Percentiles rank a stretch among this genome's conserved stretches.
Conservation (phyloP, 257 asterid species). For the Handroanthus guayacan region DNA sequence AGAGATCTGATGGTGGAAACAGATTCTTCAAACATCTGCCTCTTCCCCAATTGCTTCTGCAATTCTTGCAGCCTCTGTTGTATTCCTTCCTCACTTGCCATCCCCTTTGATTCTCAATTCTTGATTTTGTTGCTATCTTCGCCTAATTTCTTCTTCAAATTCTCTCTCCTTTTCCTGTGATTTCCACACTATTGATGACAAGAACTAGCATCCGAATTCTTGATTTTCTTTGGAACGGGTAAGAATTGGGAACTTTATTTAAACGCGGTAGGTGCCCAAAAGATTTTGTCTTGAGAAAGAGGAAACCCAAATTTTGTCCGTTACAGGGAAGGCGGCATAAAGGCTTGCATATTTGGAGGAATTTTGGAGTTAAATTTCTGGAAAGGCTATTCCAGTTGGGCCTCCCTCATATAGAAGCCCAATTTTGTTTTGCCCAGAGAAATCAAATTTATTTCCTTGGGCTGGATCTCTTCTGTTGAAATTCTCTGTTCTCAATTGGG, state of each 20-base stretch:
- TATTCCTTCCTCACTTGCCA: constrained; percentile 61
- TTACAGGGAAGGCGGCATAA: background rate
- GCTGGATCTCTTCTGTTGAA: no score
- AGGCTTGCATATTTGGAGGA: no score
- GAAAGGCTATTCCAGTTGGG: no score
- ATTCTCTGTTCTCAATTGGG: no score
- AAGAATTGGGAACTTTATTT: constrained; percentile 28
- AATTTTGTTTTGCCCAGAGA: no score
- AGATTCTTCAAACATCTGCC: constrained; percentile 81
- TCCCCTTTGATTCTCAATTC: constrained; percentile 23
- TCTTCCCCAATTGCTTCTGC: constrained; percentile 82
- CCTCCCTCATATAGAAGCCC: no score
- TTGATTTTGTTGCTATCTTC: background rate
- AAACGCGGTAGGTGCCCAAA: background rate
- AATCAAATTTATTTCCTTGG: no score
- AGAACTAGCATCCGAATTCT: constrained; percentile 2
- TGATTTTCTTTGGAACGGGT: constrained; percentile 6
- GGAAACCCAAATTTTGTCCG: constrained; percentile 41
- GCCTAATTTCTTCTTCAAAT: background rate
- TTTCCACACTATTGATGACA: constrained; percentile 6
- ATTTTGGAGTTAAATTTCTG: no score
- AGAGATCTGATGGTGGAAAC: constrained; percentile 75
- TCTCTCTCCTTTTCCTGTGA: background rate
- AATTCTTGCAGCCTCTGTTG: constrained; percentile 69
- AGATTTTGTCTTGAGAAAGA: constrained; percentile 47